Conservation (phyloP, 2,329 filamentous ascomycete species). For the Colletotrichum theobromicola region DNA sequence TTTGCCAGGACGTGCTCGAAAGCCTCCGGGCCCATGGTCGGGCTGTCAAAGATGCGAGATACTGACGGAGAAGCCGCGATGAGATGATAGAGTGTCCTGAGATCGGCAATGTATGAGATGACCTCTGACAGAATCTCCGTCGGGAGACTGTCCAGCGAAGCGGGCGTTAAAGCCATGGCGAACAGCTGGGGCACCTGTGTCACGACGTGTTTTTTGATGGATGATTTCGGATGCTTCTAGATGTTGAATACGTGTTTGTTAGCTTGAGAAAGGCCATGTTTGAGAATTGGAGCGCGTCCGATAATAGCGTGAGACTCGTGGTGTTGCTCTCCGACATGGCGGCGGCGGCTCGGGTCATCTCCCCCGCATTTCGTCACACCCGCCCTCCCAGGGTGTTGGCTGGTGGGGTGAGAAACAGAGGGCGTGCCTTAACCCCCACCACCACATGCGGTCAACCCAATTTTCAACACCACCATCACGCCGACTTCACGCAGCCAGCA, state of each 20-base stretch:
- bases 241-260: neutral
- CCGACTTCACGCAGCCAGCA: neutral
- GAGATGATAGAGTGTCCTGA: neutral
- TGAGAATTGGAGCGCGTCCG: neutral
- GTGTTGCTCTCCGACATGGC: neutral
- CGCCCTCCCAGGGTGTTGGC: neutral
- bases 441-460: neutral
- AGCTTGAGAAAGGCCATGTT: neutral
- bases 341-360: neutral
- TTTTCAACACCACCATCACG: conserved; percentile 3
- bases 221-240: neutral
- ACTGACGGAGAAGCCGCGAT: neutral
- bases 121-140: neutral
- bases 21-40: neutral
- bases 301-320: neutral
- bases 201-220: neutral
- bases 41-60: neutral
- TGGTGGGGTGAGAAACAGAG: neutral
- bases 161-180: neutral
- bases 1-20: neutral
- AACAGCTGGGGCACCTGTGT: neutral
- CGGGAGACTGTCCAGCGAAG: neutral
- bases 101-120: neutral
- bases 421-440: neutral
- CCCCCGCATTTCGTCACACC: conserved; percentile 5